Base-by-base conservation (phyloP, 306 rosid genomes). In the Cyamopsis tetragonoloba region DNA sequence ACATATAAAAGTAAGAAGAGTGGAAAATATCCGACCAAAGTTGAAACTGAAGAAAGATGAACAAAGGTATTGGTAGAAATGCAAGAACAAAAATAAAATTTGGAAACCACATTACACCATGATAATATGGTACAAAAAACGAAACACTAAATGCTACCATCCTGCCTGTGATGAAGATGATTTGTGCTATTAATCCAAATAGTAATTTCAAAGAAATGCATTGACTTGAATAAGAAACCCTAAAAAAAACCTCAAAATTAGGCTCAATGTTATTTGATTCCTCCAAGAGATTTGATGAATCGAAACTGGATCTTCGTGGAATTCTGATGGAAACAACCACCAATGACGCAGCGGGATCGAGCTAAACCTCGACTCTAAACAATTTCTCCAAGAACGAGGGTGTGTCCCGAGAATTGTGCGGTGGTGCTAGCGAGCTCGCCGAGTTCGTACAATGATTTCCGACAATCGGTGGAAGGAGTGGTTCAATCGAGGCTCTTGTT, bases 401-500 rank as follows among this genome's bases (percentile, higher is more conserved):
- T 3, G 2, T 0, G 62, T 79, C 86, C 95, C 0, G 44, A 63
- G 0, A 77, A 81, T 8, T 87, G 85, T 48, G 68, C 87, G n/a
- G 89, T 85, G 2, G 80, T 92, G 2, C 27, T 92, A 72, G 77
- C 75, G 1, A 59, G 71, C 59, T 87, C 98, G 1, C 65, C 35
- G 9, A 79, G 39, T 6, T 96, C 98, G 0, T 51, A 51, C 8
- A 76, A 84, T 1, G 91, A 92, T 8, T 89, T 92, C 15, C 80
- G 73, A 8, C 58, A 39, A 6, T 89, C 98, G 15, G 89, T 92
- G 96, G 62, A 68, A 4, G 82, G 80, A 12, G 53, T 87, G 76
- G 80, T 89, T n/a, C 88, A 89, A 28, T 76, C 69, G 0, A 82
- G 84, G 4, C 84, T 92, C 59, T 64, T 92, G 70, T 82, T 86